Percentiles rank a stretch among this genome's conserved stretches.
These are phyloP conservation scores for Friedmanniomyces simplex DNA, from an alignment of 495 filamentous ascomycete species.

Conservation along the genomic window DNA sequence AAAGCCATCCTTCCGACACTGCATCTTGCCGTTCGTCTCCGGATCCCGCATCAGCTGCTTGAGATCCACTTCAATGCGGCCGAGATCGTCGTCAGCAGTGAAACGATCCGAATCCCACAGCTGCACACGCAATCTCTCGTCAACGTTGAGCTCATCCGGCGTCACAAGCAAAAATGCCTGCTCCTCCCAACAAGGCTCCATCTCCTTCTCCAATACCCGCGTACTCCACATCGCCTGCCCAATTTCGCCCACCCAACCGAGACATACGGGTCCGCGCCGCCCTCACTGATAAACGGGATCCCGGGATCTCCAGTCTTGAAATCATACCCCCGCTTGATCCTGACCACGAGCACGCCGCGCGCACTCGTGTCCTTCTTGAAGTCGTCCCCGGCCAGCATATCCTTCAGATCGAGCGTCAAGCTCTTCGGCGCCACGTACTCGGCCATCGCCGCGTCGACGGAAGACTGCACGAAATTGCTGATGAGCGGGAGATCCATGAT, in stretches of 20 bases:
- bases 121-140: constrained; percentile 56
- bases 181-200: constrained; percentile 60
- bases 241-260: constrained; percentile 66
- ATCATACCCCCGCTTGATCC: constrained; percentile 49
- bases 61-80: constrained; percentile 54
- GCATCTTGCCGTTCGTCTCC: constrained; percentile 44
- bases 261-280: constrained; percentile 58
- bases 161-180: constrained; percentile 54
- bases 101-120: constrained; percentile 62
- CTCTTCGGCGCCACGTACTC: constrained; percentile 68
- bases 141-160: constrained; percentile 58
- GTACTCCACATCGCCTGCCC: constrained; percentile 53
- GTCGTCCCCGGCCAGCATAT: constrained; percentile 64
- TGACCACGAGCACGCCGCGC: constrained; percentile 53
- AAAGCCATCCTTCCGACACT: constrained; percentile 49
- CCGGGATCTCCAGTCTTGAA: constrained; percentile 59
- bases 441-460: constrained; percentile 58
- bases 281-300: constrained; percentile 42
- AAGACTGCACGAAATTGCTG: constrained; percentile 60
- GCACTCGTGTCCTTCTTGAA: constrained; percentile 61
- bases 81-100: constrained; percentile 63
- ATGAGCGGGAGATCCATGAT: constrained; percentile 63
- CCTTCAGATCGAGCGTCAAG: constrained; percentile 58
- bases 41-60: constrained; percentile 50
- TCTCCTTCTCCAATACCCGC: constrained; percentile 50